Percentiles rank a stretch among this genome's conserved stretches.
These are phyloP conservation scores for Flueggea neowawraea DNA, from an alignment of 441 rosid genomes.

Conservation along the genomic window DNA sequence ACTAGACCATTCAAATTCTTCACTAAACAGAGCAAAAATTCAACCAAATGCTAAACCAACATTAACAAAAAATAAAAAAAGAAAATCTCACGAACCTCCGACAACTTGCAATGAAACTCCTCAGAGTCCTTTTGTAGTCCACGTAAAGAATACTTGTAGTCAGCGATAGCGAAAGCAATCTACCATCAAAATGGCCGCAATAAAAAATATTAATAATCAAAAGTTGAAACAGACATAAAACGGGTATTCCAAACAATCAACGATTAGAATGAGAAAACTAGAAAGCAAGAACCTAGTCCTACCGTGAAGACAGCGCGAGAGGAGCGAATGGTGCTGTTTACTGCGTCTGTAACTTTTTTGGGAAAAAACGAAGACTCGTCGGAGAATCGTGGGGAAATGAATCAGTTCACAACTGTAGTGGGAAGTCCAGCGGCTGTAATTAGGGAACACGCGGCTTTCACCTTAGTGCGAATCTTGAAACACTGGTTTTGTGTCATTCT, in stretches of 20 bases:
- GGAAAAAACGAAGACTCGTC: too few relatives aligned
- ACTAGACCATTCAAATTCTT: too few relatives aligned
- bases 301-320: constrained; percentile 73
- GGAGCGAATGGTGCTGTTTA: constrained; percentile 16
- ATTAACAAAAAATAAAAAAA: not conserved
- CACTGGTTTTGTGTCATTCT: too few relatives aligned
- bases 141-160: constrained; percentile 61
- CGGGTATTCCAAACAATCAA: not conserved
- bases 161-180: constrained; percentile 61
- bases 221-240: not conserved
- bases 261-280: not conserved
- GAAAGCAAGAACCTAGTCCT: constrained; percentile 14
- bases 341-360: not conserved
- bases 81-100: constrained; percentile 48
- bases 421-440: constrained; percentile 48
- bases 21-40: too few relatives aligned
- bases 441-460: constrained; percentile 29
- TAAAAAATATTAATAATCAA: not conserved
- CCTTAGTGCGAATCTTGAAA: constrained; percentile 42
- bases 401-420: constrained; percentile 24
- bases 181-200: constrained; percentile 18
- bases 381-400: too few relatives aligned
- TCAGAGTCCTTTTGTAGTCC: constrained; percentile 42
- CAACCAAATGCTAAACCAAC: not conserved
- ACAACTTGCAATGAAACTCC: constrained; percentile 42